phyloP scores from a whole-genome alignment of 306 rosid genomes.

The Canavalia gladiata region DNA sequence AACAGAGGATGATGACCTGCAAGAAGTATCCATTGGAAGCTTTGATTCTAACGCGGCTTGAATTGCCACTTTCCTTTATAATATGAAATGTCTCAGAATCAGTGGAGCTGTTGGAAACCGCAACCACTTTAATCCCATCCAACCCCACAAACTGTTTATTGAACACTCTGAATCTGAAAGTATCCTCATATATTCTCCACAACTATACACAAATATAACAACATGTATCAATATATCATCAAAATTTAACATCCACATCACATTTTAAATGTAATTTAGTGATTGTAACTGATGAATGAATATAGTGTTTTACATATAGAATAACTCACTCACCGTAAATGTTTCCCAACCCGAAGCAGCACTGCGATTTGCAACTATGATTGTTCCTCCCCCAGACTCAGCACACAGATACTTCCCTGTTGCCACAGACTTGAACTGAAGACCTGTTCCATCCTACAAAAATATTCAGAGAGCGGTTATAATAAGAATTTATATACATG shows the following conservation, averaged over 20 bases:
- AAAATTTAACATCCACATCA: background rate
- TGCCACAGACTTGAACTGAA: conserved; percentile 70
- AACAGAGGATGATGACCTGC: conserved; percentile 59
- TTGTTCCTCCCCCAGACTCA: conserved; percentile 75
- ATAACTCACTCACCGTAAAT: conserved; percentile 52
- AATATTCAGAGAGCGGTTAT: background rate
- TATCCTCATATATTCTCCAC: conserved; percentile 73
- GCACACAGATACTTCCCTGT: conserved; percentile 65
- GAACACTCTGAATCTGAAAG: conserved; percentile 69
- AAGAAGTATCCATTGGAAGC: conserved; percentile 71
- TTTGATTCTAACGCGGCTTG: conserved; percentile 64
- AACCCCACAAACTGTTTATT: conserved; percentile 73
- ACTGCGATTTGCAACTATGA: conserved; percentile 71
- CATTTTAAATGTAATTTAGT: too few relatives aligned
- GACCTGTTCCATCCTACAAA: conserved; percentile 69
- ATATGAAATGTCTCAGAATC: conserved; percentile 56
- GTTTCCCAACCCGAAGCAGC: conserved; percentile 79
- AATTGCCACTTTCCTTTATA: conserved; percentile 54
- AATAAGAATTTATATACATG: background rate
- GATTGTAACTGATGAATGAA: too few relatives aligned
- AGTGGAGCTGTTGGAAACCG: conserved; percentile 53
- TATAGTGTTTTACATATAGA: too few relatives aligned
- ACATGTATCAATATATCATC: background rate
- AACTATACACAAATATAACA: conserved; percentile 55
- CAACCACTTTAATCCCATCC: conserved; percentile 58